Conservation (phyloP, 2,329 filamentous ascomycete species). For the Triangularia verruculosa region DNA sequence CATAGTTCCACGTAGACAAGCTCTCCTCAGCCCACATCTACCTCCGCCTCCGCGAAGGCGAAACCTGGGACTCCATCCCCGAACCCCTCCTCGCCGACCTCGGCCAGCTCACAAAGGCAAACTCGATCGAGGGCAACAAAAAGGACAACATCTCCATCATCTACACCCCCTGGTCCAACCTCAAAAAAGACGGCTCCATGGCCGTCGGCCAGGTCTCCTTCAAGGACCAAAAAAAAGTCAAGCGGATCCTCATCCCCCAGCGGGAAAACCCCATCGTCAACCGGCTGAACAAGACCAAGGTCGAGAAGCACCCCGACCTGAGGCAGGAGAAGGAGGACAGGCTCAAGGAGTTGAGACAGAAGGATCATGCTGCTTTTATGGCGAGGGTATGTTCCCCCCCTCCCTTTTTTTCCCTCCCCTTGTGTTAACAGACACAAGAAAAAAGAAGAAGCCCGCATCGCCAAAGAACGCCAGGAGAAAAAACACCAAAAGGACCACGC, state of each 20-base stretch:
- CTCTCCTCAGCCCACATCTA: constrained; percentile 96
- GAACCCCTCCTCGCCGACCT: constrained; percentile 75
- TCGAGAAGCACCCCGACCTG: constrained; percentile 84
- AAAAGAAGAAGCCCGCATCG: constrained; percentile 70
- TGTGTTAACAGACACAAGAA: constrained; percentile 46
- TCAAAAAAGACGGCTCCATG: constrained; percentile 95
- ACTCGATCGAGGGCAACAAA: constrained; percentile 99
- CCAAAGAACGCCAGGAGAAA: constrained; percentile 80
- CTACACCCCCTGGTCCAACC: constrained; percentile 94
- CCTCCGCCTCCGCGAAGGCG: constrained; percentile 73
- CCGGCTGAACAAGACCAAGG: constrained; percentile 94
- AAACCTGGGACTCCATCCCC: constrained; percentile 81
- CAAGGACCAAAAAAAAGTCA: constrained; percentile 79
- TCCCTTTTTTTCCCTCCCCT: not conserved
- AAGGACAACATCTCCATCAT: constrained; percentile 97
- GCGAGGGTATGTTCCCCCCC: constrained; percentile 50
- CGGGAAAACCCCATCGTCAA: constrained; percentile 92
- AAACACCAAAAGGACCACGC: constrained; percentile 97
- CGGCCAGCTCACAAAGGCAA: constrained; percentile 97
- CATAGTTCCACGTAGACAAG: constrained; percentile 93
- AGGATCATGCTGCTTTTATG: constrained; percentile 62
- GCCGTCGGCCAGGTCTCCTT: constrained; percentile 92
- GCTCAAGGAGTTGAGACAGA: constrained; percentile 66
- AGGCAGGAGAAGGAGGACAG: constrained; percentile 77
- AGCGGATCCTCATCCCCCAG: constrained; percentile 72